A percentile compares a stretch with the other conserved stretches of the same genome.
Evolutionary conservation across 495 filamentous ascomycete genomes (phyloP).

Genomic region (Gamarada debralockiae): DNA sequence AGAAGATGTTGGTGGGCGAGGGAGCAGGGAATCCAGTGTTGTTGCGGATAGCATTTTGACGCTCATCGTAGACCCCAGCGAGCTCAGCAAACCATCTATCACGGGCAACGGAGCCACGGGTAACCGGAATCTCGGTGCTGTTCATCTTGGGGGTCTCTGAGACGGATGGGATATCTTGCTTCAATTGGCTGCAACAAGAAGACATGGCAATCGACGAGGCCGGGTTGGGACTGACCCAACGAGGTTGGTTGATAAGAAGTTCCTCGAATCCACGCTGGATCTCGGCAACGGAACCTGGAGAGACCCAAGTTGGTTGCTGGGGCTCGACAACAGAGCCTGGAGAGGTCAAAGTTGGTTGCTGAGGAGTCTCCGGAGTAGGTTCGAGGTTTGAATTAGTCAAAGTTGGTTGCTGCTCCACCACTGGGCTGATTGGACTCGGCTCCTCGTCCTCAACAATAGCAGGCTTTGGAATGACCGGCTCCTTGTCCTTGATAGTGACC

Average conservation of each 20-base stretch:
- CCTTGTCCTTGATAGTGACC: slow-evolving; percentile 46
- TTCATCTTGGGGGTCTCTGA: slow-evolving; percentile 8
- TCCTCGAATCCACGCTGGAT: slow-evolving; percentile 28
- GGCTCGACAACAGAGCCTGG: not conserved
- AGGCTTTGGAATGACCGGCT: slow-evolving; percentile 32
- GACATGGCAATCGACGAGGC: not conserved
- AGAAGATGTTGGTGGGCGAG: slow-evolving; percentile 33
- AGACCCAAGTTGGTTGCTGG: not conserved
- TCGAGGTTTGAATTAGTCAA: not conserved
- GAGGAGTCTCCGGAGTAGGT: not conserved
- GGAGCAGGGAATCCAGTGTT: not conserved
- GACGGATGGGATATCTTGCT: slow-evolving; percentile 6
- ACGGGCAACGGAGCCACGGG: slow-evolving; percentile 24
- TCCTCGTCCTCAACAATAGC: slow-evolving; percentile 40
- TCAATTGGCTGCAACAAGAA: slow-evolving; percentile 10
- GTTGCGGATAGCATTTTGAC: slow-evolving; percentile 9
- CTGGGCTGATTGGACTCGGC: slow-evolving; percentile 19
- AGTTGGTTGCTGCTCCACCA: not conserved
- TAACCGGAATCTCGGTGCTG: slow-evolving; percentile 27
- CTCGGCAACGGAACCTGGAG: slow-evolving; percentile 15
- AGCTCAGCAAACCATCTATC: slow-evolving; percentile 38
- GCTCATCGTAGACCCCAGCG: slow-evolving; percentile 23
- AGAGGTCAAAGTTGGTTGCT: not conserved
- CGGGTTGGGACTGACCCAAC: not conserved
- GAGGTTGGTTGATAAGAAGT: slow-evolving; percentile 24